Conservation (phyloP, 164 flowering plant species). For the Magnolia officinalis region DNA sequence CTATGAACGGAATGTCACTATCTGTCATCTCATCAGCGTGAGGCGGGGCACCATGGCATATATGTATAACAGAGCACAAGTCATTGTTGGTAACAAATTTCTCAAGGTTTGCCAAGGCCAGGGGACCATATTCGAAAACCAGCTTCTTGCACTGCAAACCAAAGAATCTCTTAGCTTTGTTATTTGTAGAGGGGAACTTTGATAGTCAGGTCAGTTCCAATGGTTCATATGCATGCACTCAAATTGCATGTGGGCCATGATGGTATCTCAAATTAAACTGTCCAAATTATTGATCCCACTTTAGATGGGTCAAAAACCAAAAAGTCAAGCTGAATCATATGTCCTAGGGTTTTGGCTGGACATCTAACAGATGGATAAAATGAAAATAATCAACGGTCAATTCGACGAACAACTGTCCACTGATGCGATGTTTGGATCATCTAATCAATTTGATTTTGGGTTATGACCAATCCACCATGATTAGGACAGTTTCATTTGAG, state of each 20-base stretch:
- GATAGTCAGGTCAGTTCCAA: not conserved
- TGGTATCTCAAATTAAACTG: not conserved
- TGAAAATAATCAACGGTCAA: too few species aligned
- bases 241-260: not conserved
- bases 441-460: too few species aligned
- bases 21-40: not conserved
- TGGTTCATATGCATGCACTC: not conserved
- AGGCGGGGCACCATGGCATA: constrained; percentile 9
- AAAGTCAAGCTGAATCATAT: not conserved
- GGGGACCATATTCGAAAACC: constrained; percentile 21
- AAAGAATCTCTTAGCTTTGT: not conserved
- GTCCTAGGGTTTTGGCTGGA: not conserved
- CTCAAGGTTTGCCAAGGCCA: constrained; percentile 18
- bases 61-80: constrained; percentile 13
- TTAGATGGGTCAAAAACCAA: not conserved
- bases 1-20: not conserved
- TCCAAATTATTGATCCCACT: not conserved
- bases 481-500: too few species aligned
- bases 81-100: constrained; percentile 16
- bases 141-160: constrained; percentile 25
- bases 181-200: not conserved
- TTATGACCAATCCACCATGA: too few species aligned
- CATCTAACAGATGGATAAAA: too few species aligned
- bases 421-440: too few species aligned
- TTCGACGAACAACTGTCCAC: too few species aligned